These are phyloP conservation scores for Marasmius sp. DNA, from an alignment of 1,284 basidiomycete species.

Conservation along the genomic window DNA sequence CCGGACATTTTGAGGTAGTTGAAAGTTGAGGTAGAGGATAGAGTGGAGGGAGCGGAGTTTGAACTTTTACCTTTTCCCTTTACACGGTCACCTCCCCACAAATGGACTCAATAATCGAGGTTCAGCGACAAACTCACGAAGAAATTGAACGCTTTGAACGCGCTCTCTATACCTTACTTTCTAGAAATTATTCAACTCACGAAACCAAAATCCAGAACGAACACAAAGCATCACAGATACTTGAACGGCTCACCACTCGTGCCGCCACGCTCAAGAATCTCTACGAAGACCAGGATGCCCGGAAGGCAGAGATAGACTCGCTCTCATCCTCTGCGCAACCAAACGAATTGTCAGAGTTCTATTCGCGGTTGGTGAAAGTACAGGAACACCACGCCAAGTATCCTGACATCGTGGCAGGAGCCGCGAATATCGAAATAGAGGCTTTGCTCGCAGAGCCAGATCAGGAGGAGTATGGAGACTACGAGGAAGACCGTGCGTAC, in stretches of 20 bases:
- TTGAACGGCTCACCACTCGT: constrained; percentile 79
- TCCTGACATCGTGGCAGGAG: constrained; percentile 81
- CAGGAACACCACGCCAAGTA: constrained; percentile 97
- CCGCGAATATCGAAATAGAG: constrained; percentile 80
- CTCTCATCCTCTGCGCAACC: constrained; percentile 57
- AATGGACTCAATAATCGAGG: constrained; percentile 93
- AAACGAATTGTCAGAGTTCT: constrained; percentile 90
- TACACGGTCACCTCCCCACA: constrained; percentile 9
- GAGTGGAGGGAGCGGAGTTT: constrained; percentile 50
- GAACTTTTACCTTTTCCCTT: constrained; percentile 29
- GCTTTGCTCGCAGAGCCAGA: constrained; percentile 74
- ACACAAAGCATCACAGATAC: constrained; percentile 84
- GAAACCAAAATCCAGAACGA: constrained; percentile 75
- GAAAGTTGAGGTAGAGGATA: not conserved
- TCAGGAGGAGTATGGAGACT: constrained; percentile 73
- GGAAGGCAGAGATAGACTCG: constrained; percentile 61
- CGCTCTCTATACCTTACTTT: constrained; percentile 70
- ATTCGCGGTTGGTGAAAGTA: constrained; percentile 89
- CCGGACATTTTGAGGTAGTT: constrained; percentile 68
- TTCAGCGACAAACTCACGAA: constrained; percentile 92
- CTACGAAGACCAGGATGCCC: constrained; percentile 73
- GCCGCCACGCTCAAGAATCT: constrained; percentile 62
- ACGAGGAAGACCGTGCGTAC: constrained; percentile 77
- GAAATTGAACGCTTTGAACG: constrained; percentile 90
- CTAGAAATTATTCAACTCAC: constrained; percentile 60